phyloP scores from a whole-genome alignment of 495 filamentous ascomycete genomes.

The Gamarada debralockiae region DNA sequence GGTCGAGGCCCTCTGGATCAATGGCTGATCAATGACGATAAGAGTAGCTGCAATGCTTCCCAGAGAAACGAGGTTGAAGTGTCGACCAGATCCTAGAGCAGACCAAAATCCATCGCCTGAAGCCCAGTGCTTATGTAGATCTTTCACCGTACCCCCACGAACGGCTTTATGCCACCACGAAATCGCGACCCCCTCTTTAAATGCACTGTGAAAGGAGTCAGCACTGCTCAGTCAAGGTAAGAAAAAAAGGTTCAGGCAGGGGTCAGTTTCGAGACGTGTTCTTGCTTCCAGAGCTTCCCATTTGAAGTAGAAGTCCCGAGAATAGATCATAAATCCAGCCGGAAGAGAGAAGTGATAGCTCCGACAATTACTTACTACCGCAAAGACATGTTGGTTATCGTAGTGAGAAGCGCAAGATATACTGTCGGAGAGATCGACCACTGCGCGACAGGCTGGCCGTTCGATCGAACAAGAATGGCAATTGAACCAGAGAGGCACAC shows the following conservation, averaged over 20 bases:
- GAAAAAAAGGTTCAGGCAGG: no score
- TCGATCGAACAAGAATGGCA: constrained; percentile 3
- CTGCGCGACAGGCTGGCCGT: neutral
- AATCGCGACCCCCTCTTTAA: constrained; percentile 3
- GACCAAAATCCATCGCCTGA: constrained; percentile 2
- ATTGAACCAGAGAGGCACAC: neutral
- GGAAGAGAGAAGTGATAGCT: no score
- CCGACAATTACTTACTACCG: neutral
- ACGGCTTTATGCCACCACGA: constrained; percentile 10
- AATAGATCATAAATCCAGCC: no score
- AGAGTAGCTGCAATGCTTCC: constrained; percentile 3
- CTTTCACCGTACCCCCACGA: neutral
- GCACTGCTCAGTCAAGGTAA: no score
- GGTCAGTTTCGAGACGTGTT: no score
- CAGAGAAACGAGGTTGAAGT: constrained; percentile 11
- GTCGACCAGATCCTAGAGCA: constrained; percentile 1
- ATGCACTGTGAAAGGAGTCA: neutral
- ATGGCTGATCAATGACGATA: constrained; percentile 4
- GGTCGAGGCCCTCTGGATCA: constrained; percentile 13
- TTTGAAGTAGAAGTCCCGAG: no score
- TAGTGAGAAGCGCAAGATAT: constrained; percentile 5
- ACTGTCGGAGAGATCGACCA: constrained; percentile 11
- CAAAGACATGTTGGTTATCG: neutral
- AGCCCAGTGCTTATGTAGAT: constrained; percentile 5
- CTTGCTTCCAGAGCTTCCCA: no score